These are phyloP conservation scores for Leccinum fuscescens DNA, from an alignment of 1,284 basidiomycete species.

Conservation along the genomic window DNA sequence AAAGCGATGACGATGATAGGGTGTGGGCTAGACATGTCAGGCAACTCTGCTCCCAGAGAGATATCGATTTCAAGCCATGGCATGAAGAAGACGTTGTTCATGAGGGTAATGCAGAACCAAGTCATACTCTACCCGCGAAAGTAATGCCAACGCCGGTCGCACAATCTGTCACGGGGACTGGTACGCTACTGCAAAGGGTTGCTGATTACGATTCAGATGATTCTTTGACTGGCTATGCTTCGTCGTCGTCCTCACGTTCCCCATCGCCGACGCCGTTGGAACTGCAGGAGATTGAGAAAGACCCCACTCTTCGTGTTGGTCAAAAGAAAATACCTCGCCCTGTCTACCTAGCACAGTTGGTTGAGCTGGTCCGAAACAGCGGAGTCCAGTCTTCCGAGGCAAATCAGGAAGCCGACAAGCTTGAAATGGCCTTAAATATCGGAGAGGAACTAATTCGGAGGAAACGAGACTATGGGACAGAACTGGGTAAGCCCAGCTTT, in stretches of 20 bases:
- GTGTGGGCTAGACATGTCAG: slow-evolving; percentile 65
- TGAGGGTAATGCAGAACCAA: slow-evolving; percentile 1
- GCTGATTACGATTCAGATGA: slow-evolving; percentile 74
- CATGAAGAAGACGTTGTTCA: slow-evolving; percentile 4
- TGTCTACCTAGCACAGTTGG: slow-evolving; percentile 81
- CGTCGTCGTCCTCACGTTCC: slow-evolving; percentile 67
- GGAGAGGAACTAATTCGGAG: slow-evolving; percentile 82
- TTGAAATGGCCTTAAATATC: slow-evolving; percentile 74
- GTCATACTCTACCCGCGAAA: background rate
- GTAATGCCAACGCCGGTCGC: background rate
- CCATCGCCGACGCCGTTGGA: slow-evolving; percentile 78
- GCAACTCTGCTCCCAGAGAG: slow-evolving; percentile 47
- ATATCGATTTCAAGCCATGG: slow-evolving; percentile 45
- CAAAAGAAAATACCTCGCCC: slow-evolving; percentile 68
- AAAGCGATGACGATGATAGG: slow-evolving; percentile 69
- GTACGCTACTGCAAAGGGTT: slow-evolving; percentile 14
- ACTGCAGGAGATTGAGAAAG: slow-evolving; percentile 79
- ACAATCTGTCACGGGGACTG: background rate
- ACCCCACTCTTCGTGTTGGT: slow-evolving; percentile 72
- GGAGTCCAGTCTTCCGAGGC: slow-evolving; percentile 53
- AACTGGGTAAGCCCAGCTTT: slow-evolving; percentile 63
- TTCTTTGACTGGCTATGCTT: slow-evolving; percentile 77
- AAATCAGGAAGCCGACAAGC: slow-evolving; percentile 66
- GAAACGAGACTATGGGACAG: slow-evolving; percentile 80
- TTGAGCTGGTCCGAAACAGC: slow-evolving; percentile 60